A percentile compares a stretch with the other conserved stretches of the same genome.
These are phyloP conservation scores for Tephrocybe sp. DNA, from an alignment of 768 basidiomycete genomes.

Conservation along the genomic window DNA sequence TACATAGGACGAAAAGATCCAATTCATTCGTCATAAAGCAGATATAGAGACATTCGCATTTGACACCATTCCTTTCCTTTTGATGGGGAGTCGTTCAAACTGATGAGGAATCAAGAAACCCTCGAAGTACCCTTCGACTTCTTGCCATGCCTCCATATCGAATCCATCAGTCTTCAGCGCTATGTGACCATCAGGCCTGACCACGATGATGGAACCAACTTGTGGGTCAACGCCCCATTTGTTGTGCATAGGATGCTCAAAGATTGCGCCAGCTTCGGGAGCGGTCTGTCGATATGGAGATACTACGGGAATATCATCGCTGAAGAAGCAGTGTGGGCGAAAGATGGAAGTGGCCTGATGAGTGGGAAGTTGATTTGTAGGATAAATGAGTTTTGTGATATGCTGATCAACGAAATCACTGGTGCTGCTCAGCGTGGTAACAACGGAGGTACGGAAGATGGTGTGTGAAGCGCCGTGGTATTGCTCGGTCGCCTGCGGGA, in stretches of 20 bases:
- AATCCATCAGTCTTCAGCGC: slow-evolving; percentile 13
- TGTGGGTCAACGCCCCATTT: slow-evolving; percentile 16
- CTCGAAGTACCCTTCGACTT: slow-evolving; percentile 15
- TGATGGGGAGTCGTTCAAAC: background rate
- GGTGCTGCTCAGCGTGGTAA: slow-evolving; percentile 13
- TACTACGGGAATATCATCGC: slow-evolving; percentile 16
- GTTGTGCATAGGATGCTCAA: slow-evolving; percentile 17
- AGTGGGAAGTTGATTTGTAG: background rate
- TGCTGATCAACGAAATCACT: slow-evolving; percentile 10
- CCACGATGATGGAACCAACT: slow-evolving; percentile 15
- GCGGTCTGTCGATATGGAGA: slow-evolving; percentile 17
- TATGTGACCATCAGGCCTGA: slow-evolving; percentile 14
- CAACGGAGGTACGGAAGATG: slow-evolving; percentile 12
- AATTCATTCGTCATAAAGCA: slow-evolving; percentile 1
- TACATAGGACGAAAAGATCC: too few relatives aligned
- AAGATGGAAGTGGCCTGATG: slow-evolving; percentile 12
- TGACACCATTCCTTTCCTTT: background rate
- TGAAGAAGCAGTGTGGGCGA: slow-evolving; percentile 16
- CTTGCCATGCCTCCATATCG: slow-evolving; percentile 10
- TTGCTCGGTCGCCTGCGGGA: slow-evolving; percentile 14
- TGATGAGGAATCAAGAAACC: slow-evolving; percentile 9
- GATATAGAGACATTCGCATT: background rate
- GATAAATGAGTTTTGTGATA: slow-evolving; percentile 14
- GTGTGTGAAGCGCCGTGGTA: slow-evolving; percentile 14
- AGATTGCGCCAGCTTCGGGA: slow-evolving; percentile 13